These are phyloP conservation scores for Rhizoclosmatium sp. DNA, from an alignment of 192 early-diverging fungal genomes.

Conservation along the genomic window DNA sequence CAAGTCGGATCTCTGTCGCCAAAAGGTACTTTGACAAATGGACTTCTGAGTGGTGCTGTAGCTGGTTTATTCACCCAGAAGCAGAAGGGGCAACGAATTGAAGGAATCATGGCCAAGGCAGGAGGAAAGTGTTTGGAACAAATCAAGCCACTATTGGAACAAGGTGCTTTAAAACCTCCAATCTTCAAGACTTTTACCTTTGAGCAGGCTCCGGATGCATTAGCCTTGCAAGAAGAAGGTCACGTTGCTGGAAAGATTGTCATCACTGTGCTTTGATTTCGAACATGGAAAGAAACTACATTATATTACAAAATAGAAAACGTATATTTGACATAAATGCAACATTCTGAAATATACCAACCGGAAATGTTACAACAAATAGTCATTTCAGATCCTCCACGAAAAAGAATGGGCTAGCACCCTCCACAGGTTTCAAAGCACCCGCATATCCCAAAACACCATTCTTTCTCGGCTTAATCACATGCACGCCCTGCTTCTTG, in stretches of 20 bases:
- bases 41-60: not conserved
- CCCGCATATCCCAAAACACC: too few relatives aligned
- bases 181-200: not conserved
- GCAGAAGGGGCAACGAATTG: not conserved
- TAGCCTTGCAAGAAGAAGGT: not conserved
- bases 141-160: not conserved
- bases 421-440: too few relatives aligned
- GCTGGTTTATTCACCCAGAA: not conserved
- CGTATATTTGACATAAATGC: too few relatives aligned
- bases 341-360: too few relatives aligned
- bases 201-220: not conserved
- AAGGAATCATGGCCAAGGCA: not conserved
- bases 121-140: not conserved
- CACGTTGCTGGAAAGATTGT: not conserved
- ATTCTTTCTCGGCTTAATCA: conserved; percentile 26
- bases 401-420: too few relatives aligned
- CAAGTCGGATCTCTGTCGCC: not conserved
- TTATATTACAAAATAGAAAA: too few relatives aligned
- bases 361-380: too few relatives aligned
- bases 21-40: not conserved
- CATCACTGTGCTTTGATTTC: not conserved
- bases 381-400: too few relatives aligned
- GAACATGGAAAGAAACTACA: too few relatives aligned
- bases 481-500: conserved; percentile 19
- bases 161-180: not conserved